Evolutionary conservation across 495 filamentous ascomycete species (phyloP), one percentile per base, ranked within the genome.

Genomic region (Annulohypoxylon maeteangense): DNA sequence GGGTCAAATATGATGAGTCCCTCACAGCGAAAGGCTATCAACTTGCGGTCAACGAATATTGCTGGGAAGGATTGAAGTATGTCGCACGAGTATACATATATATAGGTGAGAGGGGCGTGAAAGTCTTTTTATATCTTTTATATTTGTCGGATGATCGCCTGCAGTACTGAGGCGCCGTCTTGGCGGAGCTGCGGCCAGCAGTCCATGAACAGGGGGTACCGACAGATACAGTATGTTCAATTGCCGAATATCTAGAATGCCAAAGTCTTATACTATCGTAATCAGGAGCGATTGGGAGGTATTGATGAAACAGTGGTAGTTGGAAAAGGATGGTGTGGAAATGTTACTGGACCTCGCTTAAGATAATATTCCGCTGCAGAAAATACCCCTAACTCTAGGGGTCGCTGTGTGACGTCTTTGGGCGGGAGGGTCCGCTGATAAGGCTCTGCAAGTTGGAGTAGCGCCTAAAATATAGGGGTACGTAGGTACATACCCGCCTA

Each of bases 381-480:
- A 48, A 56, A 57, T 36, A 12, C 27, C 31, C 53, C 16, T 25
- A 44, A 8, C 8, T 14, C 1, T 59, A 59, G 36, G 1, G 42
- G 4, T 36, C 48, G 62, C 36, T 6, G 62, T 65, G 51, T 38
- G 27, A 29, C 27, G 29, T 57, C 53, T 25, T 57, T 54, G 51
- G 62, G 47, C 62, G 62, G 62, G 62, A 48, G 53, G 62, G 32
- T 38, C 42, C 51, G 42, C 51, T 47, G 40, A 56, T 57, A 57
- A 57, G n/a, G 32, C 5, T 27, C 32, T 25, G 40, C 25, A 51
- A 51, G 29, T 29, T 29, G 47, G 47, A 20, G 47, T 23, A 51
- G 47, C 47, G 47, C 47, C 7, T 51, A 25, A 3, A 23, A 25
- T 12, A 12, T 20, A 38, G 1, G 50, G 14, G 23, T 56, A 34